Evolutionary conservation across 129 eudicot species (phyloP).

Genomic region (Deinandra increscens): DNA sequence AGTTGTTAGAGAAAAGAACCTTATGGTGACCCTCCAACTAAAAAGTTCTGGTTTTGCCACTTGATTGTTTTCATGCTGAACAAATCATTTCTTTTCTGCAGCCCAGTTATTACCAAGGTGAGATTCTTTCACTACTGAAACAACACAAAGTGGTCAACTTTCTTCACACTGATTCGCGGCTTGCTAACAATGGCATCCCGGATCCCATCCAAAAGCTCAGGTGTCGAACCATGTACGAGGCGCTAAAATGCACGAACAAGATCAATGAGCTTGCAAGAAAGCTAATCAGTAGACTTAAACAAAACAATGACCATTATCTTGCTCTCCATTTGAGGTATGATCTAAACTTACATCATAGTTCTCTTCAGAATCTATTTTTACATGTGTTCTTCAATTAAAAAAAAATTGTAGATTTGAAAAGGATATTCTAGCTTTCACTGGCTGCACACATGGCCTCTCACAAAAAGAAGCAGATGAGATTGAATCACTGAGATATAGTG

Average conservation of each 20-base stretch:
- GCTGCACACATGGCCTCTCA: conserved; percentile 62
- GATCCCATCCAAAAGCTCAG: conserved; percentile 60
- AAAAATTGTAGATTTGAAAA: conserved; percentile 48
- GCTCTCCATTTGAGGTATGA: conserved; percentile 67
- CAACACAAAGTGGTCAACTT: conserved; percentile 43
- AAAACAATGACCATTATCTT: conserved; percentile 46
- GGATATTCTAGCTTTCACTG: conserved; percentile 73
- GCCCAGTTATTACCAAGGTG: conserved; percentile 54
- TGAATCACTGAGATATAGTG: conserved; percentile 36
- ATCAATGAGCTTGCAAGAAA: conserved; percentile 41
- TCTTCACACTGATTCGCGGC: conserved; percentile 53
- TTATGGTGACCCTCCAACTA: too few relatives aligned
- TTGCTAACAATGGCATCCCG: conserved; percentile 58
- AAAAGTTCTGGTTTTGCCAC: too few relatives aligned
- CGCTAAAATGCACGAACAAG: conserved; percentile 43
- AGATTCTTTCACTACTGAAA: conserved; percentile 41
- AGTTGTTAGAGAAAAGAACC: too few relatives aligned
- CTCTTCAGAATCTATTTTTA: background rate
- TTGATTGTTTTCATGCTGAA: background rate
- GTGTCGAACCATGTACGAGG: conserved; percentile 68
- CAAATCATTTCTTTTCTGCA: conserved; percentile 29
- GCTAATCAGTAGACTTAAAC: conserved; percentile 38
- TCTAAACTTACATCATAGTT: background rate
- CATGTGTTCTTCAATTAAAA: background rate
- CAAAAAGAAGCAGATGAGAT: conserved; percentile 50